Evolutionary conservation across 2,329 filamentous ascomycete species (phyloP), one percentile per base, ranked within the genome.

Genomic region (Exophiala xenobiotica): DNA sequence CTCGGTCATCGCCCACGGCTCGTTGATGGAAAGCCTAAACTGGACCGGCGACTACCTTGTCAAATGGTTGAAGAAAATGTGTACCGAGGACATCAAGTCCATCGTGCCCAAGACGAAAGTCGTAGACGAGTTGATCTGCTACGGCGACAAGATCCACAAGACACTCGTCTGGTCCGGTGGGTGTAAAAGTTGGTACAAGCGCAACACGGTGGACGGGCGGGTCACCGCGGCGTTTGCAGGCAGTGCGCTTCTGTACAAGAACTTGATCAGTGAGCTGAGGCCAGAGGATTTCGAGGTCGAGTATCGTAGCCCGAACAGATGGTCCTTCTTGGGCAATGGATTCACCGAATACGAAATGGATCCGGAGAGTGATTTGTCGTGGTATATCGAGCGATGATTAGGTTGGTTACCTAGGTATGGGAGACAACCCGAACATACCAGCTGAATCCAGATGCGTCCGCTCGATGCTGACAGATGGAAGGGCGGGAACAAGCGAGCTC

Each of bases 321-420:
- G 45, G 42, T 16, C 67, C 26, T 67, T 71, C 46, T 27, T 56
- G 27, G 59, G 57, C 61, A 74, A 74, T 56, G 49, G 64, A 20
- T 73, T 72, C 58, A 65, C 67, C 3, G 56, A 57, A 37, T 63
- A 59, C 33, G 64, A 66, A 56, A 40, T 60, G 54, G 51, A 64
- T 16, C 51, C 58, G 27, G 44, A 55, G 20, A 59, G 49, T 50
- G 62, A 64, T 57, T 47, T 66, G 54, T 52, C 61, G 18, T 65
- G 59, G 56, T 65, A 65, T 27, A 37, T 55, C n/a, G 48, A 51
- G 16, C 31, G 31, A 5, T 35, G 31, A 35, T 11, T n/a, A n/a
- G n/a, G n/a, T n/a, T n/a, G n/a, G n/a, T n/a, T n/a, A n/a, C n/a
- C n/a, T n/a, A n/a, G n/a, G n/a, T n/a, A n/a, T n/a, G n/a, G n/a